phyloP scores from a whole-genome alignment of 108 stramenopile species.

The Nitzschia sp. region DNA sequence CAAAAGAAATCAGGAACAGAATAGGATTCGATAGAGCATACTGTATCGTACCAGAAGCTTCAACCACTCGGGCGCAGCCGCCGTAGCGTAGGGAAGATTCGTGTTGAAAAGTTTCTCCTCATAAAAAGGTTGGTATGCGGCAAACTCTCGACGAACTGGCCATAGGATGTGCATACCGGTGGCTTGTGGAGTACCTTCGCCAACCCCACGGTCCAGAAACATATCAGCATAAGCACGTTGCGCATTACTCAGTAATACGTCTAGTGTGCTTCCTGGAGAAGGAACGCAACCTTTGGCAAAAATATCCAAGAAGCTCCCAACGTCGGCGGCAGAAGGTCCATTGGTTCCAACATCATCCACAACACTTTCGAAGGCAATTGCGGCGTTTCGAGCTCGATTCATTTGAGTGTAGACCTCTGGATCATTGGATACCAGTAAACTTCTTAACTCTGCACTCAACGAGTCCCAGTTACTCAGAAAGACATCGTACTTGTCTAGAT shows the following conservation, averaged over 20 bases:
- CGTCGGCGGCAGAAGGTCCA: constrained; percentile 22
- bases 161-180: constrained; percentile 33
- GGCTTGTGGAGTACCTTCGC: constrained; percentile 10
- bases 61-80: constrained; percentile 1
- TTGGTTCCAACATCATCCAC: constrained; percentile 10
- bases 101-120: background rate
- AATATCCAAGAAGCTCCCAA: background rate
- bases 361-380: constrained; percentile 16
- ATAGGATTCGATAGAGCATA: background rate
- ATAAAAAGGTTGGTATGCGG: background rate
- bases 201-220: constrained; percentile 21
- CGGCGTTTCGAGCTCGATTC: constrained; percentile 8
- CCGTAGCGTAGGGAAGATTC: background rate
- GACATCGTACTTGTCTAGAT: background rate
- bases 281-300: constrained; percentile 5
- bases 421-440: background rate
- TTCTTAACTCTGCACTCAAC: background rate
- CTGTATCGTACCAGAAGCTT: background rate
- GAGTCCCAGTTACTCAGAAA: constrained; percentile 26
- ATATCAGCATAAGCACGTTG: constrained; percentile 11
- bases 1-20: no score
- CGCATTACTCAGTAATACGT: background rate
- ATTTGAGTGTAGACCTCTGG: constrained; percentile 2
- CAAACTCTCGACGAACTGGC: constrained; percentile 2
- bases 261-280: background rate